Base-by-base conservation (phyloP, 768 basidiomycete species). In the Tubosaeta sp. region DNA sequence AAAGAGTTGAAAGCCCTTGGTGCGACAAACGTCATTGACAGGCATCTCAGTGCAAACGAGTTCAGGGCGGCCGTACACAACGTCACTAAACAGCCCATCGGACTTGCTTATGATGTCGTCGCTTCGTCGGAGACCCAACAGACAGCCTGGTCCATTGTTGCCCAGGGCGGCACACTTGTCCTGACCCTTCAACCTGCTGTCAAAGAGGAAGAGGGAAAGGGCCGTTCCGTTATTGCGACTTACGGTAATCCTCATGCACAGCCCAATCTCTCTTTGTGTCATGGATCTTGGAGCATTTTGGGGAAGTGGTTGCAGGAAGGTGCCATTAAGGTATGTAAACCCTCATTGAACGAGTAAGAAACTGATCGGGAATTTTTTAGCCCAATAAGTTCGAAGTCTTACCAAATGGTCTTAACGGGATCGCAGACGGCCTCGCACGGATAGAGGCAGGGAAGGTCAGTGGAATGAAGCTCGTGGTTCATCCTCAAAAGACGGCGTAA, bases 321-420 rank as follows among this genome's bases (percentile, higher is more conserved):
- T 32, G 4, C 32, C 22, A 60, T 69, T 49, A 59, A 68, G 58
- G 66, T 64, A 51, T 9, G 47, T 16, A 18, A 14, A 35, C 9
- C 6, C 6, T 7, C 12, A 36, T 25, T 14, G 14, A 44, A 14
- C 2, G 24, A 34, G 18, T 19, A 1, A 14, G 35, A 16, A 10
- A 54, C 34, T 54, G 27, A 52, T n/a, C 46, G n/a, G 21, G 18
- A 41, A 22, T 18, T 24, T 3, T 44, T 34, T 39, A 73, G 76
- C 75, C 78, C 0, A 70, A 70, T 51, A 60, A 64, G n/a, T 53
- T 69, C 4, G 71, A 79, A 55, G 60, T 76, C n/a, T 59, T 79
- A 11, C 67, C 71, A 0, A 56, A 62, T 25, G 78, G 78, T 2
- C 62, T 79, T 1, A 49, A 58, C 8, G 76, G 70, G 9, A 66